Evolutionary conservation across 2,329 filamentous ascomycete genomes (phyloP), one percentile per base, ranked within the genome.

Genomic region (Botrytis byssoidea): DNA sequence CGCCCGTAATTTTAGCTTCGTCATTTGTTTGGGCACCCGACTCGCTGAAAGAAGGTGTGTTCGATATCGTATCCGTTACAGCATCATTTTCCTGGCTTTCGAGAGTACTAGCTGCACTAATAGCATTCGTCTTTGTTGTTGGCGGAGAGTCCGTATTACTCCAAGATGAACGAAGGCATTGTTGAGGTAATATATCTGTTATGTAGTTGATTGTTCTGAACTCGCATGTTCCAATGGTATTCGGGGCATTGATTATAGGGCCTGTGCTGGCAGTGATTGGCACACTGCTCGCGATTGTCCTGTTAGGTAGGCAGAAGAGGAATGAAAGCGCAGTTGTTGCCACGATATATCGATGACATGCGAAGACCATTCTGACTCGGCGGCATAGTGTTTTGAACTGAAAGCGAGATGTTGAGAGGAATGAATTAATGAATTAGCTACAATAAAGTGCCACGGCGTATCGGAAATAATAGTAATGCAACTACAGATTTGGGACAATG

Each of bases 151-250:
- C 78, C 25, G 77, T 64, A 55, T 64, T 75, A 64, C 77, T 79
- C 79, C 80, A 81, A 59, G 79, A 77, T 42, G 77, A 79, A 63
- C 76, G 77, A 35, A 81, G 74, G 70, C 80, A 82, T 42, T 77
- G 77, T 74, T 81, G 80, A 16, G 80, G 80, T 22, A 82, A 74
- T n/a, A 75, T 74, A 71, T 81, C 79, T 65, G 80, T 82, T 64
- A 82, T 82, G 70, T 82, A 81, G 66, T 82, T 82, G n/a, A 82
- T 81, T 2, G 80, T 81, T 71, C 80, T 76, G 69, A 78, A 77
- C 73, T 82, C 80, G 77, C 80, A 82, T 4, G 79, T 81, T 25
- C 74, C 76, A 35, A 75, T 74, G 18, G 46, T 48, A 63, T 76
- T 79, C 64, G 74, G 42, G 35, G 65, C 42, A 35, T 61, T 65